Evolutionary conservation across 2,329 filamentous ascomycete genomes (phyloP).

Genomic region (Aspergillus transmontanensis): DNA sequence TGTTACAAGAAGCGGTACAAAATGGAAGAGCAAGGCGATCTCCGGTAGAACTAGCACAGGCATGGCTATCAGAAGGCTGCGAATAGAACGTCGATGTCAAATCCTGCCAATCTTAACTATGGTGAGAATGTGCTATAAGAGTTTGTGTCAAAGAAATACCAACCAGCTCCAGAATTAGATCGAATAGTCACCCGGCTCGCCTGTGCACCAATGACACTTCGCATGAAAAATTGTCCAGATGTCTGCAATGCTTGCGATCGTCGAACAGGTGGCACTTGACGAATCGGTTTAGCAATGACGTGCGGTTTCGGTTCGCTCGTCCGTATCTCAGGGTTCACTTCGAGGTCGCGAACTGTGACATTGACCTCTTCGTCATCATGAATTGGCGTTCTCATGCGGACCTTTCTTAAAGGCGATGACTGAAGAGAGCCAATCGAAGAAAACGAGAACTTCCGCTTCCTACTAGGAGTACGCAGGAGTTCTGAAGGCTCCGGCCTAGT

Average conservation of each 20-base stretch:
- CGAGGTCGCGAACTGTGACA: conserved; percentile 31
- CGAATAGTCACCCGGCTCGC: conserved; percentile 36
- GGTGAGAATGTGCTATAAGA: conserved; percentile 20
- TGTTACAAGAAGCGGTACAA: conserved; percentile 67
- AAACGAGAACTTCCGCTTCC: conserved; percentile 51
- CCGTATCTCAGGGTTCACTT: conserved; percentile 19
- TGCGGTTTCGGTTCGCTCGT: conserved; percentile 20
- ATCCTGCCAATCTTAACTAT: conserved; percentile 55
- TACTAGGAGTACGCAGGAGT: conserved; percentile 42
- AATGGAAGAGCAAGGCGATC: conserved; percentile 60
- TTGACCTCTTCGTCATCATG: conserved; percentile 35
- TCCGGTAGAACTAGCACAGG: conserved; percentile 45
- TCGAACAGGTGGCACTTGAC: conserved; percentile 35
- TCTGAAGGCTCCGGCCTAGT: conserved; percentile 33
- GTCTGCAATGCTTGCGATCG: conserved; percentile 41
- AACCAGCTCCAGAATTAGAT: conserved; percentile 41
- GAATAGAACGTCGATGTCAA: conserved; percentile 64
- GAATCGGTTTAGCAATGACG: conserved; percentile 24
- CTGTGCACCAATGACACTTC: conserved; percentile 35
- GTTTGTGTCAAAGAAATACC: conserved; percentile 18
- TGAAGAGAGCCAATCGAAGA: conserved; percentile 50
- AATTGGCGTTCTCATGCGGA: conserved; percentile 35
- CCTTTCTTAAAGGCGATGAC: conserved; percentile 51
- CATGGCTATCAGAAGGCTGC: conserved; percentile 56
- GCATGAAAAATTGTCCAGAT: conserved; percentile 43